Evolutionary conservation across 2,329 filamentous ascomycete genomes (phyloP), one percentile per base, ranked within the genome.

Genomic region (Diatrype stigma): DNA sequence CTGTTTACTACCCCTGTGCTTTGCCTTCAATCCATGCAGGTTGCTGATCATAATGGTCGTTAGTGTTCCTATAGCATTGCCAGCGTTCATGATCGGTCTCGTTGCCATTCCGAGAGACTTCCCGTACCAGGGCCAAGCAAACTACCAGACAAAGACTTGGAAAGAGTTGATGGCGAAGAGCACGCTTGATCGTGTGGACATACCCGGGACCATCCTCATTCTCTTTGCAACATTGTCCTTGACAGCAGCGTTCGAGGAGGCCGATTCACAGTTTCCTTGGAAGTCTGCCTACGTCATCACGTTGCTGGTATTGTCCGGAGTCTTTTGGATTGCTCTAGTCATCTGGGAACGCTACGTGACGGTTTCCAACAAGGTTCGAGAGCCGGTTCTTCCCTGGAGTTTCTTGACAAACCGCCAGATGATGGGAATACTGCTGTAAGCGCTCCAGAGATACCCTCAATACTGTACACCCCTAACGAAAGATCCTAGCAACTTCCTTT

Each of bases 221-320:
- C 46, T 61, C 0, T 49, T 54, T 5, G 59, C 59, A 2, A 55
- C 53, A 1, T 19, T 60, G 6, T 19, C 53, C 2, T 30, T 61
- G 6, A 52, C 52, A 3, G 51, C 58, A 1, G 55, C 21, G 10
- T 60, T 61, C 19, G 51, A 61, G 45, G 59, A 61, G 34, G 59
- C 58, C 1, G 59, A 50, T 32, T 30, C 47, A 14, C 19, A 10
- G 6, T 61, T 61, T 21, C 52, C 55, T 4, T 61, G 59, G 59
- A 55, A 30, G 2, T 61, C 59, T 12, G 52, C 56, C 2, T 61
- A 60, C 37, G 58, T 61, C 4, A 61, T 61, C 21, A 52, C 53
- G 2, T 42, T 61, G 6, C 46, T 61, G 19, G 51, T 19, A 3
- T 1, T 53, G 10, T 56, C 58, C 11, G 56, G 48, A 1, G 2